Conservation (phyloP, 306 rosid genomes). For the Prinsepia uniflora region DNA sequence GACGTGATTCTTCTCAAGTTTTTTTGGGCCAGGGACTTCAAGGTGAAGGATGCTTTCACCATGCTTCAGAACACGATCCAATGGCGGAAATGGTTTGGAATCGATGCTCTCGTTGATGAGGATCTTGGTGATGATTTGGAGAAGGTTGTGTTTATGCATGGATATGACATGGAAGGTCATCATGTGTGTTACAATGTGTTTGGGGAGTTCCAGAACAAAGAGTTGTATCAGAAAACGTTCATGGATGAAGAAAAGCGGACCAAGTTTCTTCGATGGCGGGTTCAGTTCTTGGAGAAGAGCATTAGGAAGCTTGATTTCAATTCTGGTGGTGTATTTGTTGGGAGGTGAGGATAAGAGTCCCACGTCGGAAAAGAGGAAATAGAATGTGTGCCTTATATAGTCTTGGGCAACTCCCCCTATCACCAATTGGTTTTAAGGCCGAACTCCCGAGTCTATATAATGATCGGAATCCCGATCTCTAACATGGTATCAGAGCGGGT, state of each 20-base stretch:
- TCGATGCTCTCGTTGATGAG: conserved; percentile 54
- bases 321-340: conserved; percentile 65
- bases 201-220: conserved; percentile 91
- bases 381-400: no score
- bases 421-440: no score
- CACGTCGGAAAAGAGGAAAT: no score
- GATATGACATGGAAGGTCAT: conserved; percentile 54
- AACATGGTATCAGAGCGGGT: no score
- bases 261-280: conserved; percentile 72
- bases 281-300: conserved; percentile 80
- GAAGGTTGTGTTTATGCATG: conserved; percentile 87
- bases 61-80: conserved; percentile 65
- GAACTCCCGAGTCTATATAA: no score
- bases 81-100: conserved; percentile 73
- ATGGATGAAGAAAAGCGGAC: conserved; percentile 48
- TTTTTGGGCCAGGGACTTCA: conserved; percentile 79
- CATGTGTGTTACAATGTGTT: conserved; percentile 85
- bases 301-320: conserved; percentile 70
- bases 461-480: no score
- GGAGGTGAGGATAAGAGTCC: no score
- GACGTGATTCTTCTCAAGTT: conserved; percentile 85
- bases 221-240: conserved; percentile 61
- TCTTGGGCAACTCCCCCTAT: no score
- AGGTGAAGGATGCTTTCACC: conserved; percentile 50
- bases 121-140: conserved; percentile 80